phyloP scores from a whole-genome alignment of 1,284 basidiomycete species.

The Laetiporus sulphureus region DNA sequence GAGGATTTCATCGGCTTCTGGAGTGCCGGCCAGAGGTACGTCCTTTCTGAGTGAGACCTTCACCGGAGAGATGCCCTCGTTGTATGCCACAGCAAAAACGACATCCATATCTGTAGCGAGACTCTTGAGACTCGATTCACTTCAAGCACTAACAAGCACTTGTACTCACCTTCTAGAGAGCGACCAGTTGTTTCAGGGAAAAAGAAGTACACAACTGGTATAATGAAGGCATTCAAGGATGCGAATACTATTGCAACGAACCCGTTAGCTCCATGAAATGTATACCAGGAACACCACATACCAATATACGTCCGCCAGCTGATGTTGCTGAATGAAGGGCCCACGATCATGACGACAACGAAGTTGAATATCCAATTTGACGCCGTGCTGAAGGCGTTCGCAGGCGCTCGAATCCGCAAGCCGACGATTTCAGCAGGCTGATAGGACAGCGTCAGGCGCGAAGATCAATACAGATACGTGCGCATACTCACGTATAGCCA shows the following conservation, averaged over 20 bases:
- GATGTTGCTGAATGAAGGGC: slow-evolving; percentile 58
- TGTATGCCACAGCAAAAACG: slow-evolving; percentile 52
- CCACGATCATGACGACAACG: slow-evolving; percentile 61
- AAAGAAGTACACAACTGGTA: slow-evolving; percentile 56
- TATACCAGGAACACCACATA: slow-evolving; percentile 14
- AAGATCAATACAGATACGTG: no score
- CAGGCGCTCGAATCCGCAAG: slow-evolving; percentile 55
- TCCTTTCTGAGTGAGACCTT: slow-evolving; percentile 49
- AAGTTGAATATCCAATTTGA: slow-evolving; percentile 69
- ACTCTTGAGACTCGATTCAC: neutral
- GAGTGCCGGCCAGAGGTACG: slow-evolving; percentile 45
- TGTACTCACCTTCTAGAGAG: slow-evolving; percentile 47
- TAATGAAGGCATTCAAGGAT: slow-evolving; percentile 50
- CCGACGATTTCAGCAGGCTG: slow-evolving; percentile 62
- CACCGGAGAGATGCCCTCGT: slow-evolving; percentile 51
- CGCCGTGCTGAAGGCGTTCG: slow-evolving; percentile 62
- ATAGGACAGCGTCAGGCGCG: no score
- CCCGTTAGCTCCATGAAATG: neutral
- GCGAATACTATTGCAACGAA: slow-evolving; percentile 50
- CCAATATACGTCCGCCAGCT: slow-evolving; percentile 58
- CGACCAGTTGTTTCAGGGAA: slow-evolving; percentile 67
- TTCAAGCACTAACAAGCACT: neutral
- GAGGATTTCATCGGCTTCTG: slow-evolving; percentile 47
- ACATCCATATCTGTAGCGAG: slow-evolving; percentile 50
- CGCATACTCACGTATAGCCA: slow-evolving; percentile 58